Conservation (phyloP, 768 basidiomycete genomes). For the Podaxis mareebaensis region DNA sequence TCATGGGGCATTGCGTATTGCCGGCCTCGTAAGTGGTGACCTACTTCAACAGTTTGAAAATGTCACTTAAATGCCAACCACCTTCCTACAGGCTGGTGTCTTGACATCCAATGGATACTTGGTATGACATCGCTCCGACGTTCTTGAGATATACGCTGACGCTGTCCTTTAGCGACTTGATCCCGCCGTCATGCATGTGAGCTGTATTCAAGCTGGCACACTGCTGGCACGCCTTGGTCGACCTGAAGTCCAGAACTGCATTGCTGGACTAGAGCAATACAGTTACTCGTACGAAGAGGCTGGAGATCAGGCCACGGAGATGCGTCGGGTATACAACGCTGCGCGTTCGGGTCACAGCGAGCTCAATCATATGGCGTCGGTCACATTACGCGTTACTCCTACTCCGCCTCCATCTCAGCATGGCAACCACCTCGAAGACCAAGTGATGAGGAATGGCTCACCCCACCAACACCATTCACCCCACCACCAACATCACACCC, state of each 20-base stretch:
- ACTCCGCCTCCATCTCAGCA: constrained; percentile 24
- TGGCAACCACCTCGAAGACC: constrained; percentile 11
- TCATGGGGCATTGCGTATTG: constrained; percentile 83
- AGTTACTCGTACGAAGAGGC: constrained; percentile 87
- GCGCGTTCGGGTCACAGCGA: constrained; percentile 44
- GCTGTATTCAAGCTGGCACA: constrained; percentile 80
- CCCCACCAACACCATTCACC: constrained; percentile 5
- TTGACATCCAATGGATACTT: constrained; percentile 87
- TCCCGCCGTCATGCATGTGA: constrained; percentile 88
- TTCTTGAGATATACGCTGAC: constrained; percentile 10
- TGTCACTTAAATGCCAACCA: not conserved
- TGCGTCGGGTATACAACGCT: constrained; percentile 53
- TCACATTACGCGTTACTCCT: constrained; percentile 35
- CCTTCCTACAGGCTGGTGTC: constrained; percentile 62
- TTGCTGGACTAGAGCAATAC: constrained; percentile 86
- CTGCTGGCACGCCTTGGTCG: constrained; percentile 82
- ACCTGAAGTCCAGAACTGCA: constrained; percentile 80
- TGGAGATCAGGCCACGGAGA: constrained; percentile 72
- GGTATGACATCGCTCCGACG: constrained; percentile 39
- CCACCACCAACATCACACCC: constrained; percentile 23
- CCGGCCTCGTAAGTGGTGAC: constrained; percentile 67
- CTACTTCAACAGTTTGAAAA: constrained; percentile 11
- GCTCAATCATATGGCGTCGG: constrained; percentile 48
- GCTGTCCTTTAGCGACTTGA: constrained; percentile 60
- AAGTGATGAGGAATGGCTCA: constrained; percentile 15